These are phyloP conservation scores for Phlebiopsis gigantea DNA, from an alignment of 768 basidiomycete genomes.

Conservation along the genomic window DNA sequence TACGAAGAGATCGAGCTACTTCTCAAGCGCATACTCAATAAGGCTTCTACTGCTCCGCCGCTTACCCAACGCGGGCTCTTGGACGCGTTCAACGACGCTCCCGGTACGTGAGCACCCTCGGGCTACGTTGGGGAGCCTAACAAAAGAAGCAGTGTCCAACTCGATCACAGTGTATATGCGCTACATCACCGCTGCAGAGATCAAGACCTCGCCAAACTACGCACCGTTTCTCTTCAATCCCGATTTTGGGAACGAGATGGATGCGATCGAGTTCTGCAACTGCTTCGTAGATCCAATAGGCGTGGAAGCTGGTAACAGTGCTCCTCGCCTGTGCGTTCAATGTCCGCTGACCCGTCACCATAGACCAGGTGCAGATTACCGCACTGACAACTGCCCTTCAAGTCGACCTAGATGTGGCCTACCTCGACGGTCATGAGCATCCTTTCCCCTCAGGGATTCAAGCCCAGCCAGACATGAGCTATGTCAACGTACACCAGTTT, in stretches of 20 bases:
- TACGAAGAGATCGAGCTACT: conserved; percentile 50
- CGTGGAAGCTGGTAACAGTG: conserved; percentile 66
- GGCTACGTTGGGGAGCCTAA: not conserved
- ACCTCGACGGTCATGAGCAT: conserved; percentile 61
- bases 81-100: conserved; percentile 46
- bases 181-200: conserved; percentile 78
- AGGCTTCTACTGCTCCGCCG: conserved; percentile 28
- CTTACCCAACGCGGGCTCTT: conserved; percentile 38
- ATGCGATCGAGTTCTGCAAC: conserved; percentile 65
- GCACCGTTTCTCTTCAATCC: conserved; percentile 74
- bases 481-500: conserved; percentile 67
- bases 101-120: too few species aligned
- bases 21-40: conserved; percentile 38
- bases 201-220: conserved; percentile 60
- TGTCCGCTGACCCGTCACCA: not conserved
- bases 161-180: conserved; percentile 78
- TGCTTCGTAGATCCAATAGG: conserved; percentile 72
- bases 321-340: not conserved
- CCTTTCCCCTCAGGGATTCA: not conserved
- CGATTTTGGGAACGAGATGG: conserved; percentile 55
- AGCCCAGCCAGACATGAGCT: conserved; percentile 29
- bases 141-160: conserved; percentile 64
- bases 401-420: conserved; percentile 69
- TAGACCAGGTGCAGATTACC: conserved; percentile 79
- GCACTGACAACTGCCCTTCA: conserved; percentile 67